Base-by-base conservation (phyloP, 495 filamentous ascomycete species). In the Aspergillus haitiensis region DNA sequence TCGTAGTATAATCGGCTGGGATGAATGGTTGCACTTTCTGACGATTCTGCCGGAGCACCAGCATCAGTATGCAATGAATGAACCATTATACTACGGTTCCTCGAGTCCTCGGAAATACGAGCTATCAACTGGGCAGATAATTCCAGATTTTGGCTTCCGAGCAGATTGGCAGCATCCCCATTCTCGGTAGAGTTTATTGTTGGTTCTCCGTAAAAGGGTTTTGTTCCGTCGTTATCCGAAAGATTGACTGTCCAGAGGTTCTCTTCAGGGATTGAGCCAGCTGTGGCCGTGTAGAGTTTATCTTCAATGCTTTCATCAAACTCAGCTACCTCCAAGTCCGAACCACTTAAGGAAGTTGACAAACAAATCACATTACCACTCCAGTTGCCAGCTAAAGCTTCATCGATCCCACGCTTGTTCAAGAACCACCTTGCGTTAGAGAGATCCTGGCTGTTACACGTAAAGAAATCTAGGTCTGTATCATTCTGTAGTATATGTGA, bases 351-450 rank as follows among this genome's bases (percentile, higher is more conserved):
- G 21, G 21, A 3, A 35, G 57, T 31, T 21, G 44, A 58, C 42
- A 68, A 46, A 31, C 44, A 46, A n/a, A 64, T 57, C 32, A 69
- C 48, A 55, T 56, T 62, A 32, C 68, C 65, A 12, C 60, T 64
- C 75, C 77, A 79, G 32, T 63, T 48, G 0, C 77, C 77, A 15
- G 67, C 72, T 51, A 70, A 64, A 4, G 18, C 61, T 12, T 35
- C 53, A 15, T 72, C 64, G 4, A 78, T 59, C 0, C 60, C 63
- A 7, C 57, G 68, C 39, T 61, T 68, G 5, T 60, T 48, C 32
- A 79, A 40, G 39, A 67, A 77, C 15, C 58, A 56, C 47, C 66
- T 69, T 18, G 72, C 74, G 8, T 57, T 48, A 6, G 64, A 40
- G 11, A 78, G 40, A 27, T 78, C 72, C 0, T 57, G 55, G 0